These are phyloP conservation scores for Aspergillus baeticus DNA, from an alignment of 495 filamentous ascomycete species.

Conservation along the genomic window DNA sequence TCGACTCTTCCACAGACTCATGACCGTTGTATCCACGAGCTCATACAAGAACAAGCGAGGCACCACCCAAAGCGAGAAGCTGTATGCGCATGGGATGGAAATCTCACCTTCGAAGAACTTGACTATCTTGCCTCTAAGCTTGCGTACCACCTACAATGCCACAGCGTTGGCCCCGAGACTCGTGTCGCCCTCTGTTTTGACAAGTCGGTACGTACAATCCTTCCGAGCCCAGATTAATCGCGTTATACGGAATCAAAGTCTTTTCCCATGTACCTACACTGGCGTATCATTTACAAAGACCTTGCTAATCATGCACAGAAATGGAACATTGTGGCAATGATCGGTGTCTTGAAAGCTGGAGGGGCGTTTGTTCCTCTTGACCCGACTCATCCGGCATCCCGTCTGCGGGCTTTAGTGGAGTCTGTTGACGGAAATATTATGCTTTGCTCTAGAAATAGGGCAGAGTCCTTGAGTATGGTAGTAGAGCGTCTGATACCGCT, in stretches of 20 bases:
- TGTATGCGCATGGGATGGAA: slow-evolving; percentile 59
- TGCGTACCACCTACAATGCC: slow-evolving; percentile 42
- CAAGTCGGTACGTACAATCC: slow-evolving; percentile 46
- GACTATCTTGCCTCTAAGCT: slow-evolving; percentile 46
- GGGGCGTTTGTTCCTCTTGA: slow-evolving; percentile 60
- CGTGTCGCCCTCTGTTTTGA: slow-evolving; percentile 57
- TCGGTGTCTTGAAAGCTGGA: slow-evolving; percentile 59
- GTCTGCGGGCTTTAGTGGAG: slow-evolving; percentile 44
- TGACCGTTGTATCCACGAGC: slow-evolving; percentile 51
- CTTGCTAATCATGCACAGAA: slow-evolving; percentile 27
- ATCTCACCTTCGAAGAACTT: slow-evolving; percentile 55
- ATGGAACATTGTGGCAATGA: slow-evolving; percentile 56
- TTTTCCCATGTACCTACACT: no score
- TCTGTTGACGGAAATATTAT: slow-evolving; percentile 44
- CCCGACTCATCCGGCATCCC: slow-evolving; percentile 51
- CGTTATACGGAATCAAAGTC: neutral
- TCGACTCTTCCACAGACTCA: slow-evolving; percentile 27
- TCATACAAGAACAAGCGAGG: slow-evolving; percentile 44
- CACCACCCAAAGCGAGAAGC: slow-evolving; percentile 42
- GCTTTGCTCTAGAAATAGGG: slow-evolving; percentile 49
- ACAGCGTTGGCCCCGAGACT: slow-evolving; percentile 48
- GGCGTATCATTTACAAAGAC: neutral
- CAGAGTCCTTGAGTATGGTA: slow-evolving; percentile 26
- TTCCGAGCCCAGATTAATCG: neutral
- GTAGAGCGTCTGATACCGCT: slow-evolving; percentile 36